Evolutionary conservation across 768 basidiomycete species (phyloP).

Genomic region (Hericium alpestre): DNA sequence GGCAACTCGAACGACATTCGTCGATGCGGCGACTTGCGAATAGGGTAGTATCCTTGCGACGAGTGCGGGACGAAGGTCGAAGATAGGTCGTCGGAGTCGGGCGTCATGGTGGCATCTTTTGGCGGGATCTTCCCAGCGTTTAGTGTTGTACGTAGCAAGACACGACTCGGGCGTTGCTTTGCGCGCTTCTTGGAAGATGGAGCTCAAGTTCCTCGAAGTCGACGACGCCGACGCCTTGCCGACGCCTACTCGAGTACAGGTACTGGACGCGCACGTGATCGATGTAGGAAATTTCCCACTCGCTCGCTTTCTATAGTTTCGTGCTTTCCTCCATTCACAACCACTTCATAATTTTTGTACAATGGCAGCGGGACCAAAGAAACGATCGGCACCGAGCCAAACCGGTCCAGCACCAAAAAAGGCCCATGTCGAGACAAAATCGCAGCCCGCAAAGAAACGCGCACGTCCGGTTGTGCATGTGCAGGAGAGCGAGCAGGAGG

Average conservation of each 20-base stretch:
- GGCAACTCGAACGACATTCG: background rate
- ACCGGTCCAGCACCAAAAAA: conserved; percentile 44
- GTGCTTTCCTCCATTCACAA: too few relatives aligned
- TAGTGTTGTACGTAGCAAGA: background rate
- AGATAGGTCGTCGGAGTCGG: conserved; percentile 3
- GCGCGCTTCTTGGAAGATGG: too few relatives aligned
- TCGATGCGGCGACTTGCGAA: background rate
- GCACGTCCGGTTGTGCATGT: conserved; percentile 48
- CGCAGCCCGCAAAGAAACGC: conserved; percentile 34
- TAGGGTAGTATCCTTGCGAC: conserved; percentile 3
- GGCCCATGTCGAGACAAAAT: conserved; percentile 30
- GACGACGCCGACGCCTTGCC: too few relatives aligned
- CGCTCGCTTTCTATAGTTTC: too few relatives aligned
- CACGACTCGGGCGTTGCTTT: too few relatives aligned
- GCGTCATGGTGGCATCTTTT: background rate
- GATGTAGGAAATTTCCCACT: too few relatives aligned
- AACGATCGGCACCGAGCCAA: conserved; percentile 38
- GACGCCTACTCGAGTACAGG: too few relatives aligned
- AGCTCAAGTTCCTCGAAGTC: too few relatives aligned
- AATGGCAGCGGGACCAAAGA: conserved; percentile 24
- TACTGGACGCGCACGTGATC: too few relatives aligned
- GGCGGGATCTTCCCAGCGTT: background rate
- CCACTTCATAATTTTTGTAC: too few relatives aligned
- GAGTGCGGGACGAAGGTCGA: conserved; percentile 2
- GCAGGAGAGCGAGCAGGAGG: conserved; percentile 30